These are phyloP conservation scores for Acer yangbiense DNA, from an alignment of 345 rosid genomes.

Conservation along the genomic window DNA sequence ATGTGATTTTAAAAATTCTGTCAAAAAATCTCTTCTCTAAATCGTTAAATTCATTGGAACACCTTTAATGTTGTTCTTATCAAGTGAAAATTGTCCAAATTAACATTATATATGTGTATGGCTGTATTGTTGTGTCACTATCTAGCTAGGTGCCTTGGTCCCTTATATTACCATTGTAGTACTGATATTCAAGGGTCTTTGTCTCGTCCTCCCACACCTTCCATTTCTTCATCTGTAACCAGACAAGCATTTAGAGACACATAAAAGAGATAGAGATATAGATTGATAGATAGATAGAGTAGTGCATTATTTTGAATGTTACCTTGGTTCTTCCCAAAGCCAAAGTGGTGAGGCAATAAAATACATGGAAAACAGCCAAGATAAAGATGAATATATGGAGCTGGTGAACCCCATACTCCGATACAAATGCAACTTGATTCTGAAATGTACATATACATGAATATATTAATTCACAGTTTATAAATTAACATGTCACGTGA, in stretches of 20 bases:
- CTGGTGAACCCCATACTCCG: constrained; percentile 76
- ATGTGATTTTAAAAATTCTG: too few relatives aligned
- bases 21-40: too few relatives aligned
- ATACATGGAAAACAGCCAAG: constrained; percentile 60
- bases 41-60: too few relatives aligned
- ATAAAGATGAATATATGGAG: constrained; percentile 84
- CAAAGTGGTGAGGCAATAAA: constrained; percentile 66
- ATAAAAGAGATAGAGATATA: neutral
- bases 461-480: neutral
- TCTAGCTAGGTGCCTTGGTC: too few relatives aligned
- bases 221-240: constrained; percentile 87
- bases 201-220: constrained; percentile 85
- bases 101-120: too few relatives aligned
- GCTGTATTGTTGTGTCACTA: too few relatives aligned
- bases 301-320: neutral
- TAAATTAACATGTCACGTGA: too few relatives aligned
- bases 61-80: too few relatives aligned
- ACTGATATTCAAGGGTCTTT: constrained; percentile 77
- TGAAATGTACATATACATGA: constrained; percentile 26
- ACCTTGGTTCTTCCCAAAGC: constrained; percentile 77
- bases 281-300: neutral
- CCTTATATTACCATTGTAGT: constrained; percentile 56
- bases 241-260: constrained; percentile 1
- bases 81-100: too few relatives aligned
- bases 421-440: constrained; percentile 70